Conservation (phyloP, 179 eudicot genomes). For the Beta corolliflora region DNA sequence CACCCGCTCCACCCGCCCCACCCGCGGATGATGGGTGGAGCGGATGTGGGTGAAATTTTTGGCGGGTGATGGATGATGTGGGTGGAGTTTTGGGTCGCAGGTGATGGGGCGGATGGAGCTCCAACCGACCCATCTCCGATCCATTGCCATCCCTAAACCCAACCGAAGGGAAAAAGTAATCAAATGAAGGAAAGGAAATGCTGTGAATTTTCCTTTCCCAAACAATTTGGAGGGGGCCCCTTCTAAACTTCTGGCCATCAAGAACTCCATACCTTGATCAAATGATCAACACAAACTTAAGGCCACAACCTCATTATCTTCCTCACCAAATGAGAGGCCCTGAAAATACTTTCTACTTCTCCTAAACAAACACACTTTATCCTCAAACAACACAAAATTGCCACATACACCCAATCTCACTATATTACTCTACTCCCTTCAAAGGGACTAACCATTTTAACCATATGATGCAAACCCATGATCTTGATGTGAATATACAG, state of each 20-base stretch:
- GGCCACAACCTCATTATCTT: constrained; percentile 48
- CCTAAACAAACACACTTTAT: constrained; percentile 24
- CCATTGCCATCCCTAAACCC: no score
- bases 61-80: no score
- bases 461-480: constrained; percentile 25
- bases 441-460: neutral
- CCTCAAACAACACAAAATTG: constrained; percentile 20
- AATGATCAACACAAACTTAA: constrained; percentile 5
- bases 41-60: no score
- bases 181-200: neutral
- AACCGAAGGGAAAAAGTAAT: no score
- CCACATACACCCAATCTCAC: constrained; percentile 18
- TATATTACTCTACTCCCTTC: neutral
- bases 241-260: constrained; percentile 1
- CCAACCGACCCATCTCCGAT: no score
- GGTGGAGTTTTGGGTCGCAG: no score
- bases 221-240: neutral
- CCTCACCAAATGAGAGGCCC: constrained; percentile 43
- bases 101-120: no score
- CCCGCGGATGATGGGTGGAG: no score
- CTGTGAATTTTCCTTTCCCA: neutral
- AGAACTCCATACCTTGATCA: constrained; percentile 7
- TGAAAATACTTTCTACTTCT: constrained; percentile 21
- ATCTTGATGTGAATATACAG: neutral
- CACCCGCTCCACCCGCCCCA: no score